phyloP scores from a whole-genome alignment of 345 rosid genomes.

The Dipteronia sinensis region DNA sequence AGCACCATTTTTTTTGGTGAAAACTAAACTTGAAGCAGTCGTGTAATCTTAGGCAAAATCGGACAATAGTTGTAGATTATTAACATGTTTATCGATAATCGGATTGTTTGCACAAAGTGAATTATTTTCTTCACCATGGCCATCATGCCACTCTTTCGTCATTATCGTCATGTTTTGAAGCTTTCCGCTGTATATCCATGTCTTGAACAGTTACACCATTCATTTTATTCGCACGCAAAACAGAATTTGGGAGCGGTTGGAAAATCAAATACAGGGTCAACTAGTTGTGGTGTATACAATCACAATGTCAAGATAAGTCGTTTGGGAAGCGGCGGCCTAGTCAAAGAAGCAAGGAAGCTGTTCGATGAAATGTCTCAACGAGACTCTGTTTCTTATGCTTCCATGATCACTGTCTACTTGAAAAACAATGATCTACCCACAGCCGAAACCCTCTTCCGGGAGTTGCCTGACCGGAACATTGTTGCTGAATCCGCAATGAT shows the following conservation, averaged over 20 bases:
- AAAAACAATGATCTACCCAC: constrained; percentile 31
- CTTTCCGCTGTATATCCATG: background rate
- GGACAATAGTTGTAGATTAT: background rate
- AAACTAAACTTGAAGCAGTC: background rate
- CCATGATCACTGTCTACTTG: constrained; percentile 40
- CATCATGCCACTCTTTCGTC: background rate
- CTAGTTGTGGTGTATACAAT: constrained; percentile 24
- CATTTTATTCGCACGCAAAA: constrained; percentile 32
- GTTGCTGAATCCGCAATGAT: constrained; percentile 57
- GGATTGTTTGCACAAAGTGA: background rate
- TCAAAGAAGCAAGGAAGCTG: constrained; percentile 39
- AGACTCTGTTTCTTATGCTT: constrained; percentile 46
- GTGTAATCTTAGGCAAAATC: background rate
- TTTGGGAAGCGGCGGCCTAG: constrained; percentile 37
- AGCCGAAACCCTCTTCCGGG: constrained; percentile 37
- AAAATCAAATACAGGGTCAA: background rate
- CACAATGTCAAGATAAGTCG: constrained; percentile 32
- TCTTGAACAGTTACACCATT: constrained; percentile 18
- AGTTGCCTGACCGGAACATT: constrained; percentile 37
- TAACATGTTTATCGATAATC: background rate
- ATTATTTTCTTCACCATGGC: background rate
- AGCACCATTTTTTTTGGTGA: background rate
- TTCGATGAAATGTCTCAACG: constrained; percentile 46
- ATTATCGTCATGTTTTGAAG: background rate
- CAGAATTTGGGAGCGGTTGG: constrained; percentile 3